Evolutionary conservation across 257 asterid species (phyloP), one percentile per base, ranked within the genome.

Genomic region (Fraxinus anomala): DNA sequence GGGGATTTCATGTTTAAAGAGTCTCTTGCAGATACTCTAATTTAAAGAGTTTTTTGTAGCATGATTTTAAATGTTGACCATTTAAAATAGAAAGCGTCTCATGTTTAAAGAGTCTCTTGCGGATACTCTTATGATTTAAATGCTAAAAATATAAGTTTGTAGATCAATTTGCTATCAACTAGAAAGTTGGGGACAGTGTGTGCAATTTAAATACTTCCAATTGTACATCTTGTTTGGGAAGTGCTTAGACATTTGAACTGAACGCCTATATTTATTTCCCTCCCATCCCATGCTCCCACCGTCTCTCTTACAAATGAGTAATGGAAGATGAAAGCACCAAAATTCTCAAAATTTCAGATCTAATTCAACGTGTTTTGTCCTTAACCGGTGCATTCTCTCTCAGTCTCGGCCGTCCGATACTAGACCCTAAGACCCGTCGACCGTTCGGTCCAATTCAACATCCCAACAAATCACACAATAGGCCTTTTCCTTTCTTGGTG

Each of bases 381-480:
- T 67, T 88, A 76, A 73, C 96, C 83, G 96, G 90, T 59, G 79
- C 92, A 3, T 77, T 81, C 54, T 86, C 88, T 47, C 84, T 90
- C 65, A 30, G 40, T 78, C 77, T 88, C 73, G 73, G 49, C 73
- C 83, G 77, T 72, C 77, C 69, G 40, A 49, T 23, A 36, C 73
- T 84, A 30, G 54, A 42, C 44, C 40, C 69, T 6, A 76, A 75
- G 14, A 36, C 69, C 82, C 80, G 24, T 56, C 80, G 42, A 40
- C 21, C 19, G 51, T 77, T 86, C 59, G 51, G 7, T 73, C 47
- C 66, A 13, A 61, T 68, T 73, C 72, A 34, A 54, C 49, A 44
- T 68, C 87, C 68, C 12, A 56, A 71, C 34, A 68, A 30, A 31
- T 31, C 34, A 31, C 34, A 0, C 34, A 31, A 31, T 31, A 31